Evolutionary conservation across 345 rosid species (phyloP), one percentile per base, ranked within the genome.

Genomic region (Eucalyptus cloeziana): DNA sequence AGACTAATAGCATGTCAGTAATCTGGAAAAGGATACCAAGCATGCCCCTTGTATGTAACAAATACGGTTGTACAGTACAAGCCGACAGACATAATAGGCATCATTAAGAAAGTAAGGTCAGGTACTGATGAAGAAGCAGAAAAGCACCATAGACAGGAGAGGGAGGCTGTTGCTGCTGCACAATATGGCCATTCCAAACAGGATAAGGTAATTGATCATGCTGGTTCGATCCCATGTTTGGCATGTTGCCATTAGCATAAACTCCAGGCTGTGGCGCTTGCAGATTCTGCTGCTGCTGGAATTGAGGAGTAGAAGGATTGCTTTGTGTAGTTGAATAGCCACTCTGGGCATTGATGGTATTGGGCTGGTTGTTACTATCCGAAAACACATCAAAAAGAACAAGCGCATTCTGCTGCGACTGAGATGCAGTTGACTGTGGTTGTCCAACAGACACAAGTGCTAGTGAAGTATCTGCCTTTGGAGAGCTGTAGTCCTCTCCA

Each of bases 361-460:
- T 91, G 52, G 91, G 93, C 86, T 90, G 88, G 88, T 87, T 95
- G 89, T 91, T 92, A 58, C 90, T 89, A 71, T 95, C 97, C 71
- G 97, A 93, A 88, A 95, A 96, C 97, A 98, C 94, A 91, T 98
- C 99, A 21, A 97, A 93, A 88, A 98, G 96, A 90, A 94, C 95
- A 52, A 98, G 96, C 52, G 99, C 98, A 91, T 96, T 98, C 92
- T 97, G 96, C 92, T 96, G 96, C n/a, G 97, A 94, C 76, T 89
- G 90, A 87, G 97, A 91, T 85, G 92, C 92, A 89, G 91, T 91
- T 86, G 96, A 91, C 88, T 94, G 96, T 69, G 94, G 93, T 80
- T 64, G 93, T 87, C 94, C 97, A 85, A 96, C 93, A 91, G 98
- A 95, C 92, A 97, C 99, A 88, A 98, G 95, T 90, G 99, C 99